A percentile compares a stretch with the other conserved stretches of the same genome.
Evolutionary conservation across 139 green algal genomes (phyloP).

Genomic region (Asterochloris sp.): DNA sequence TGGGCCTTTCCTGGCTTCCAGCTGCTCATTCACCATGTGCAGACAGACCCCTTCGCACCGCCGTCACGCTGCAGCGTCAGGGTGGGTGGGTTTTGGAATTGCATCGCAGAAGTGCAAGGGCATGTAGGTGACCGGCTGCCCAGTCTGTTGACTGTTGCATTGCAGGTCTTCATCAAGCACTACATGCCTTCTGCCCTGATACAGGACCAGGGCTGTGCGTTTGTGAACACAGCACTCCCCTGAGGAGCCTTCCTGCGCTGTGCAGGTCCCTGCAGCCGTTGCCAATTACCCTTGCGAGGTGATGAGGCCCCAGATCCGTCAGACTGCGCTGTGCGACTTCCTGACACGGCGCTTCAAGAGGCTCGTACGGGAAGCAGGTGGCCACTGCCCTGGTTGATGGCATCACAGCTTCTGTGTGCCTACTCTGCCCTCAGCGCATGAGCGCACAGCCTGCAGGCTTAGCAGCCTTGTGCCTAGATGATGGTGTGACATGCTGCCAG

Average conservation of each 20-base stretch:
- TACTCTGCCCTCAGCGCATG: too few species aligned
- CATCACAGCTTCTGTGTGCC: too few species aligned
- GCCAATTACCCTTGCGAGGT: constrained; percentile 27
- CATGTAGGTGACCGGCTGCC: neutral
- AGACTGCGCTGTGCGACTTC: constrained; percentile 55
- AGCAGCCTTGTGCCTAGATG: too few species aligned
- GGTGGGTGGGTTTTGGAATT: neutral
- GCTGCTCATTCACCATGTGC: constrained; percentile 50
- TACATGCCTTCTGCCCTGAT: neutral
- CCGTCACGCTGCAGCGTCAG: constrained; percentile 36
- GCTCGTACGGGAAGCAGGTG: constrained; percentile 27
- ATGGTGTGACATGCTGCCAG: constrained; percentile 13
- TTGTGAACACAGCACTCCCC: neutral
- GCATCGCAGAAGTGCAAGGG: neutral
- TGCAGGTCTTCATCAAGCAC: neutral
- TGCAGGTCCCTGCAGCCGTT: constrained; percentile 26
- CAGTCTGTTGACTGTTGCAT: neutral
- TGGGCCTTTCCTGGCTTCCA: constrained; percentile 37
- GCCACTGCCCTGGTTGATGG: too few species aligned
- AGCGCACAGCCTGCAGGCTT: too few species aligned
- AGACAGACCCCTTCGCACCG: constrained; percentile 47
- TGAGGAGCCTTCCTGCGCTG: neutral
- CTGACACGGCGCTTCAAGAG: constrained; percentile 49
- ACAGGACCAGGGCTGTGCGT: neutral
- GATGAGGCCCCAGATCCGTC: constrained; percentile 18